Base-by-base conservation (phyloP, 23 red algal species). In the Agarophyton chilense region DNA sequence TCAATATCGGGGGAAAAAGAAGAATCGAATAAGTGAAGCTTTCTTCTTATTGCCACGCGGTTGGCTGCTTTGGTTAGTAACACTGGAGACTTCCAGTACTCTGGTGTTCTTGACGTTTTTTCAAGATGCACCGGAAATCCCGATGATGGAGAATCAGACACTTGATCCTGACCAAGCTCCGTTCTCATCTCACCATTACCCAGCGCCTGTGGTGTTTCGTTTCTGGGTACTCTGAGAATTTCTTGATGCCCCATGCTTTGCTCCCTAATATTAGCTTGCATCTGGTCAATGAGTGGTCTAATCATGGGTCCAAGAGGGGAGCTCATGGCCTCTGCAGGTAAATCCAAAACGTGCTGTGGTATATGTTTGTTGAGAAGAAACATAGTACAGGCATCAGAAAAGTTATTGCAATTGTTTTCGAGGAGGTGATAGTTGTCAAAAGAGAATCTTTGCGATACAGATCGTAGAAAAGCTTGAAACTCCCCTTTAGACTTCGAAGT, bases 331-430 rank as follows among this genome's bases (percentile, higher is more conserved):
- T 88, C 81, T 61, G 47, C 45, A 24, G 97, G 97, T 14, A 99
- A 83, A 61, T 99, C 83, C 10, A 93, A 77, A 76, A 99, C 95
- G 50, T 99, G 88, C 17, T 84, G 66, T 35, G 97, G 97, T 36
- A 99, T 94, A 6, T 83, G 52, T 45, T 62, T 56, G 18, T 83
- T 92, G 17, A 94, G 35, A 61, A 99, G 93, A 89, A 96, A 96
- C 21, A 39, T 78, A 73, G 65, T 73, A 81, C 79, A 81, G 24
- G 78, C 85, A 78, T 96, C 94, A 34, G 90, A 67, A 57, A 99
- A 99, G 79, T 99, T 78, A 72, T 99, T 99, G 44, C 97, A 99
- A 76, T 99, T 99, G 84, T 95, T 87, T 36, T 94, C 85, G 21
- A 99, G 74, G 6, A 99, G 54, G 63, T 99, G 80, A 51, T 99